Evolutionary conservation across 371 early-diverging fungal genomes (phyloP), one percentile per base, ranked within the genome.

Genomic region (Mucor piriformis): DNA sequence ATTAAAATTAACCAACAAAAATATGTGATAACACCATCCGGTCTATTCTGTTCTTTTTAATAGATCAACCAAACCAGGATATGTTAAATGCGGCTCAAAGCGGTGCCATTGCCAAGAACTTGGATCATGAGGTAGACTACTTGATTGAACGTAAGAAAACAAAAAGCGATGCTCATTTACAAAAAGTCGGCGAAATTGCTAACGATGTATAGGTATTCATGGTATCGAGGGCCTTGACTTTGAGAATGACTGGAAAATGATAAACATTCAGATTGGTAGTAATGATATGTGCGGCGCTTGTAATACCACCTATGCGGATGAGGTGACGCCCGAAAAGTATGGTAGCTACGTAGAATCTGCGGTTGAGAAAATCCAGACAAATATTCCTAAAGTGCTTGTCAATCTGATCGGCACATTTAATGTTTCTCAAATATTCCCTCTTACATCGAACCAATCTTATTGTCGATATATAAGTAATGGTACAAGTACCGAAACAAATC

Each of bases 251-350:
- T 77, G 77, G 77, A 77, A 77, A 16, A 51, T 77, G 64, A 72
- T 77, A 29, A 77, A 67, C 21, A 74, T 77, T 18, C 74, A 74
- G 57, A 74, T 74, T 25, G 77, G 74, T 12, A 72, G 72, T 52
- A 72, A 68, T 29, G 72, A 72, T 59, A 65, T 65, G 58, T 72
- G 72, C 40, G 50, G 56, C 2, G 46, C 66, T 11, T 66, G 66
- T 50, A 37, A 43, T 10, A 21, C 32, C 3, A 33, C 27, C 2
- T 58, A 58, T 13, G 18, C 25, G 21, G 25, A 61, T 20, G 40
- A 57, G 4, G 50, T 51, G 0, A 65, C 64, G 0, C 72, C 72
- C 8, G 64, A 68, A 6, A 52, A 54, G 4, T 68, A 52, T 57
- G 72, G 63, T 0, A 35, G 24, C 21, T 54, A 72, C 52, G 48